Conservation (phyloP, 352 stramenopile species). For the Phytopythium oedochilum region DNA sequence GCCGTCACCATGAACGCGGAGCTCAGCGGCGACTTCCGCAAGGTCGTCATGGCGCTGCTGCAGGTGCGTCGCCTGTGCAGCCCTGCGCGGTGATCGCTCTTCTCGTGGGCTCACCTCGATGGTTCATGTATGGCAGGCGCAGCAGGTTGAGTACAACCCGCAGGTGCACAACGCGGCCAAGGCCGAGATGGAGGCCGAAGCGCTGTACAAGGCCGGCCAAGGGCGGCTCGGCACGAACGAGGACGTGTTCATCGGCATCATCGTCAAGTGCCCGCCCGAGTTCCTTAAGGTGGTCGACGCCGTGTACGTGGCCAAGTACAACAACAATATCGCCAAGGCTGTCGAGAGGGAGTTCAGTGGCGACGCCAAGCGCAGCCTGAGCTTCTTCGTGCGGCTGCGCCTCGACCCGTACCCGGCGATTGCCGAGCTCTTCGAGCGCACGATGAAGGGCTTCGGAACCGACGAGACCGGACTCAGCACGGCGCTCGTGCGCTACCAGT, state of each 20-base stretch:
- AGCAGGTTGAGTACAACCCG: constrained; percentile 47
- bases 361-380: constrained; percentile 66
- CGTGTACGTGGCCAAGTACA: constrained; percentile 75
- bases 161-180: constrained; percentile 58
- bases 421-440: constrained; percentile 66
- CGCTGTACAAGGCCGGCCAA: constrained; percentile 76
- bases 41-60: constrained; percentile 69
- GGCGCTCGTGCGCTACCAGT: constrained; percentile 55
- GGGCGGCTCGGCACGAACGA: constrained; percentile 72
- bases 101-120: not conserved
- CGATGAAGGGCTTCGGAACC: constrained; percentile 67
- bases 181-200: constrained; percentile 53
- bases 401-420: constrained; percentile 65
- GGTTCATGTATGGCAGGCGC: constrained; percentile 19
- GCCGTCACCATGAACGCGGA: constrained; percentile 59
- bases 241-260: constrained; percentile 55
- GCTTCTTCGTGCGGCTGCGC: constrained; percentile 44
- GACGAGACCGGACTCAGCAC: constrained; percentile 56
- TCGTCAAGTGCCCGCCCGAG: constrained; percentile 53
- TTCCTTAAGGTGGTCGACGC: constrained; percentile 64
- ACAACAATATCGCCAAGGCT: constrained; percentile 71
- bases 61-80: constrained; percentile 11
- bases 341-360: constrained; percentile 82
- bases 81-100: too few species aligned
- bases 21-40: constrained; percentile 70